A percentile compares a stretch with the other conserved stretches of the same genome.
phyloP scores from a whole-genome alignment of 225 moss, liverwort and hornwort species.

The Neckera pumila region DNA sequence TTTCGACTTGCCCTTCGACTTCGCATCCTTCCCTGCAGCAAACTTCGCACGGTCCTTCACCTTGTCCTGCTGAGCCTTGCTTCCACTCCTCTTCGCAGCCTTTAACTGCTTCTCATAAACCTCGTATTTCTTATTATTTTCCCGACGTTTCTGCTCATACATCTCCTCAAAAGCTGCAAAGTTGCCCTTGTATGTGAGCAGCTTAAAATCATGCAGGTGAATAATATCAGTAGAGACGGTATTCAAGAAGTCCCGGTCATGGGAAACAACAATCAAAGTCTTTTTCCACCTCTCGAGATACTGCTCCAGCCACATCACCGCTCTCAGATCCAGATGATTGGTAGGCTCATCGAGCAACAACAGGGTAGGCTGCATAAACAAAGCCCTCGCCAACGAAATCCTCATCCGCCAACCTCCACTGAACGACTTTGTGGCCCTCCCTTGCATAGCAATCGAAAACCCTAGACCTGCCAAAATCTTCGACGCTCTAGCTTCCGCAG shows the following conservation, averaged over 20 bases:
- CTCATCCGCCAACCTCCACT: conserved; percentile 99
- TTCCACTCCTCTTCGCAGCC: conserved; percentile 87
- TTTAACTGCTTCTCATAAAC: conserved; percentile 88
- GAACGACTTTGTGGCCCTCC: conserved; percentile 74
- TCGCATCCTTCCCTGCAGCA: conserved; percentile 80
- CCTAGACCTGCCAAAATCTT: conserved; percentile 94
- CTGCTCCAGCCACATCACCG: conserved; percentile 96
- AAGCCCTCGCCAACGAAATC: conserved; percentile 83
- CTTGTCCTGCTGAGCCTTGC: conserved; percentile 88
- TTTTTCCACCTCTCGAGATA: conserved; percentile 97
- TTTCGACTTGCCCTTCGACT: conserved; percentile 82
- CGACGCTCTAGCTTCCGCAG: conserved; percentile 72
- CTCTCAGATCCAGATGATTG: conserved; percentile 92
- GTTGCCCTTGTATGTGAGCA: conserved; percentile 90
- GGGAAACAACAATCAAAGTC: conserved; percentile 91
- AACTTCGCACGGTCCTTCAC: conserved; percentile 97
- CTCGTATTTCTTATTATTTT: conserved; percentile 85
- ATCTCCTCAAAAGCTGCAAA: conserved; percentile 84
- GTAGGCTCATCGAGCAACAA: conserved; percentile 92
- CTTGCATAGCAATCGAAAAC: conserved; percentile 82
- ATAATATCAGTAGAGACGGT: conserved; percentile 87
- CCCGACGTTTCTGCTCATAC: conserved; percentile 86
- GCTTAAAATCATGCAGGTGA: conserved; percentile 76
- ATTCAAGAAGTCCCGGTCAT: conserved; percentile 91
- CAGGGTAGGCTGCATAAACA: conserved; percentile 88